These are phyloP conservation scores for Trichoderma cornu-damae DNA, from an alignment of 2,329 filamentous ascomycete genomes.

Conservation along the genomic window DNA sequence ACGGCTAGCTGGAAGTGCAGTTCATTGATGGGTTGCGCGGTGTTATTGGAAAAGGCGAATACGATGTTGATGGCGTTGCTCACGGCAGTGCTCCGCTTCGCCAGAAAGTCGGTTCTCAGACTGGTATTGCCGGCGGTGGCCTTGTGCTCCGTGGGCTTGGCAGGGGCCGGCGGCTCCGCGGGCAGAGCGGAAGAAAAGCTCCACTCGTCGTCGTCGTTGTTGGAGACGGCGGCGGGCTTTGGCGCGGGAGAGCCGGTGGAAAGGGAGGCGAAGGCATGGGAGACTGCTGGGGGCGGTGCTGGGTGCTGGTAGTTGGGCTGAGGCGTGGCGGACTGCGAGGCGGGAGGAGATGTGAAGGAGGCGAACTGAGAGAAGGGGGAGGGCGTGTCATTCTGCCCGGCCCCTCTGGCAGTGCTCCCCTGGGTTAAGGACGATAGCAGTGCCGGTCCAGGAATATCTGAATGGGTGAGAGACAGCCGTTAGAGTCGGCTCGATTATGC, in stretches of 20 bases:
- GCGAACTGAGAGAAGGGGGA: conserved; percentile 49
- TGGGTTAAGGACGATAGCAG: conserved; percentile 60
- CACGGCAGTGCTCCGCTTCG: conserved; percentile 52
- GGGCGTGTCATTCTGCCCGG: conserved; percentile 39
- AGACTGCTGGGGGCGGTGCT: conserved; percentile 40
- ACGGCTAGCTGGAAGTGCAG: conserved; percentile 90
- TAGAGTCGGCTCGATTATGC: neutral
- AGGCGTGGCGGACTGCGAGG: conserved; percentile 50
- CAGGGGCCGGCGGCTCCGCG: conserved; percentile 36
- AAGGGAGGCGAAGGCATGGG: conserved; percentile 52
- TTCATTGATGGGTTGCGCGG: conserved; percentile 64
- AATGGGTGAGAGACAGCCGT: neutral
- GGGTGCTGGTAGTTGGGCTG: conserved; percentile 46
- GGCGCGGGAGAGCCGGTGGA: conserved; percentile 27
- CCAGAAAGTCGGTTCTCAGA: conserved; percentile 68
- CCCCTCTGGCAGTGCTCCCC: conserved; percentile 51
- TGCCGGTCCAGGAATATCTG: conserved; percentile 60
- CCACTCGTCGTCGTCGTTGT: conserved; percentile 82
- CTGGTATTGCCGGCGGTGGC: conserved; percentile 63
- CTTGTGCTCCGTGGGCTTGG: conserved; percentile 56
- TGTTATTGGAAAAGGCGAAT: conserved; percentile 81
- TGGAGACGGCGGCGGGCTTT: conserved; percentile 31
- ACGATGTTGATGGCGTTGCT: conserved; percentile 60
- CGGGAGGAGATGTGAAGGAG: conserved; percentile 48
- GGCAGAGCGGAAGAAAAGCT: conserved; percentile 85